These are phyloP conservation scores for Dysphania ambrosioides DNA, from an alignment of 148 eudicot species.

Conservation along the genomic window DNA sequence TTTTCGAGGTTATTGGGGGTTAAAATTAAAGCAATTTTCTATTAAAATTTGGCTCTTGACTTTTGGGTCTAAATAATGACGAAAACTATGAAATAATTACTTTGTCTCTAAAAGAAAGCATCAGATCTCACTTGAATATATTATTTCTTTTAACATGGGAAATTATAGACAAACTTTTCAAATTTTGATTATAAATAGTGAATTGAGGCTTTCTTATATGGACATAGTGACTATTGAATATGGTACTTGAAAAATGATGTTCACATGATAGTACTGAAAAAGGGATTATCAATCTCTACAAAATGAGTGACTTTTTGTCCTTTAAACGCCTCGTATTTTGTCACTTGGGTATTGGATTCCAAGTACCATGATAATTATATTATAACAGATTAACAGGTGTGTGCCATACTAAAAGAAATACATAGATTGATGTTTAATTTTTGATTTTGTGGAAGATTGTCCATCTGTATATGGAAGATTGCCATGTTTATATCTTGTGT, in stretches of 20 bases:
- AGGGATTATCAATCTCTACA: not conserved
- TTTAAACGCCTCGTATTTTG: not conserved
- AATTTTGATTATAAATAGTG: no score
- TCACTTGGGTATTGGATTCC: not conserved
- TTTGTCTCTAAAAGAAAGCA: no score
- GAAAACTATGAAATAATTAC: not conserved
- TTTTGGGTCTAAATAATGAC: not conserved
- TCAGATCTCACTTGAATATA: no score
- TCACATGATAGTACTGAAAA: not conserved
- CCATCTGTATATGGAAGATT: not conserved
- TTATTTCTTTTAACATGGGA: no score
- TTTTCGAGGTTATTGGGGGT: not conserved
- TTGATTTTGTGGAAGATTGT: not conserved
- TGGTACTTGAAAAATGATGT: not conserved
- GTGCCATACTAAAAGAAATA: not conserved
- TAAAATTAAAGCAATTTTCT: not conserved
- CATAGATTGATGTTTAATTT: not conserved
- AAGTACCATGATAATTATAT: not conserved
- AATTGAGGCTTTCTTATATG: no score
- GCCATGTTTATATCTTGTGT: not conserved
- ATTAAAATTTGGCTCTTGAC: not conserved
- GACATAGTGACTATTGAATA: no score
- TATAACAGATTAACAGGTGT: no score
- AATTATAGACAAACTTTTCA: no score
- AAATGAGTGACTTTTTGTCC: not conserved